These are phyloP conservation scores for Erysiphe neolycopersici DNA, from an alignment of 2,329 filamentous ascomycete genomes.

Conservation along the genomic window DNA sequence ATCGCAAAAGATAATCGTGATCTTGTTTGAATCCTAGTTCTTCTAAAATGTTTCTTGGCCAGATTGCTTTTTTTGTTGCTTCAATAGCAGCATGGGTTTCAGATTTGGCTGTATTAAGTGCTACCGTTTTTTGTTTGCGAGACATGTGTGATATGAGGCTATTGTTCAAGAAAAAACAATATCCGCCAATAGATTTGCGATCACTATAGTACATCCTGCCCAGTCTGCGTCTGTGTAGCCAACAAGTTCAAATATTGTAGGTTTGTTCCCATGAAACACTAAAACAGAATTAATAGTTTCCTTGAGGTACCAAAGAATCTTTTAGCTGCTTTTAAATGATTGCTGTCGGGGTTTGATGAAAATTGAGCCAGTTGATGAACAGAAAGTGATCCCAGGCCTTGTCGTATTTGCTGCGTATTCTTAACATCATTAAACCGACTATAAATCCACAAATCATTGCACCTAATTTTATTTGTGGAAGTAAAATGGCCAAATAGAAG, in stretches of 20 bases:
- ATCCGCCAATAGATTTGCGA: not conserved
- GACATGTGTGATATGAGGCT: not conserved
- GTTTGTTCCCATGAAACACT: not conserved
- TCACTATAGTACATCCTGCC: not conserved
- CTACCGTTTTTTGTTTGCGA: not conserved
- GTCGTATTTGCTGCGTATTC: not conserved
- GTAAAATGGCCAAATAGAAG: no score
- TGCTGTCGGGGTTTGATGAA: not conserved
- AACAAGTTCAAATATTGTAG: not conserved
- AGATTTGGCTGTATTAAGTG: not conserved
- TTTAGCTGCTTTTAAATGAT: not conserved
- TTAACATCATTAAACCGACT: no score
- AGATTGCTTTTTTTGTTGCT: not conserved
- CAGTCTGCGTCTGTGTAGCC: not conserved
- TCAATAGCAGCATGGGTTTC: not conserved
- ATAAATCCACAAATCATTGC: no score
- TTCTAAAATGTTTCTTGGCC: not conserved
- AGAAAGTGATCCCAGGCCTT: not conserved
- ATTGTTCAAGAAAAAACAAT: not conserved
- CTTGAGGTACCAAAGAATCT: not conserved
- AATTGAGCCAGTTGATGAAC: not conserved
- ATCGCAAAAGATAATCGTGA: not conserved
- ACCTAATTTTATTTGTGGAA: no score
- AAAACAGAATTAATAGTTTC: not conserved
- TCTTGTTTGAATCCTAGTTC: not conserved